Conservation (phyloP, 768 basidiomycete genomes). For the Suillus subluteus region DNA sequence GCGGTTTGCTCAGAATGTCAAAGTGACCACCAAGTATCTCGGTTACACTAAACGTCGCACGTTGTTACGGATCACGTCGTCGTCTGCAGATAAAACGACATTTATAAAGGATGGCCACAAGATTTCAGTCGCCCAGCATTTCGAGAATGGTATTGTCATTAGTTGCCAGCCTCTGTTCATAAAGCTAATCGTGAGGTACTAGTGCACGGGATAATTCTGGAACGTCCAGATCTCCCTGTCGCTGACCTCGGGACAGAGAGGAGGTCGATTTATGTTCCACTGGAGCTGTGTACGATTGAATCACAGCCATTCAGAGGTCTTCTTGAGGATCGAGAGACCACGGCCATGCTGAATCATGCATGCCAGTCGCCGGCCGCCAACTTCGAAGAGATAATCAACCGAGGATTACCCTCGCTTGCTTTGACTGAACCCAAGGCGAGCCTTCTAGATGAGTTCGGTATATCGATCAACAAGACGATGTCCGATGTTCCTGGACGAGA, state of each 20-base stretch:
- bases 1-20: slow-evolving; percentile 54
- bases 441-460: background rate
- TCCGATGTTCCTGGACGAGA: background rate
- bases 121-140: background rate
- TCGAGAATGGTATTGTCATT: background rate
- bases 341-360: slow-evolving; percentile 48
- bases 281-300: slow-evolving; percentile 24
- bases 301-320: slow-evolving; percentile 59
- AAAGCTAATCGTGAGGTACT: background rate
- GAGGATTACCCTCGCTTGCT: slow-evolving; percentile 41
- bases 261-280: background rate
- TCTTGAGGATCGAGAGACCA: slow-evolving; percentile 62
- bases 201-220: background rate
- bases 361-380: background rate
- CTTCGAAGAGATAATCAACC: background rate
- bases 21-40: slow-evolving; percentile 58
- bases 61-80: background rate
- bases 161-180: background rate
- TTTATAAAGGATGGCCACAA: slow-evolving; percentile 23
- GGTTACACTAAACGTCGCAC: slow-evolving; percentile 41
- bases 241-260: background rate
- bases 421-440: background rate
- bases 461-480: background rate
- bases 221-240: background rate
- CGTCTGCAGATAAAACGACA: slow-evolving; percentile 48